phyloP scores from a whole-genome alignment of 2,329 filamentous ascomycete species.

The Epichloe typhina region DNA sequence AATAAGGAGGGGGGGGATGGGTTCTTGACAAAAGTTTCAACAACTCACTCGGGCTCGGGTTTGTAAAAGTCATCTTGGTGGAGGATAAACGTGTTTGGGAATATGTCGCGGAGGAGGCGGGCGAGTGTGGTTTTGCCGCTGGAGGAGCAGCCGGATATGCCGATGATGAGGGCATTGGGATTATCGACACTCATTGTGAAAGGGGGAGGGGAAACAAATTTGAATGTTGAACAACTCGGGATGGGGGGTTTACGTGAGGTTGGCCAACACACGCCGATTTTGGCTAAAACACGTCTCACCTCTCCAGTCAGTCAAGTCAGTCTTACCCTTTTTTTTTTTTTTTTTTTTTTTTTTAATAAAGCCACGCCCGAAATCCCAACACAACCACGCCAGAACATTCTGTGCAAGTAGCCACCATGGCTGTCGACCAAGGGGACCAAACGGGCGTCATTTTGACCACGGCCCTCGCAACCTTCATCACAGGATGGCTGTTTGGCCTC shows the following conservation, averaged over 20 bases:
- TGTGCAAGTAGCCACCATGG: background rate
- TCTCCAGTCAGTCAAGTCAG: too few species aligned
- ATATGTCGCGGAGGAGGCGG: conserved; percentile 68
- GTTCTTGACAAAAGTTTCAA: background rate
- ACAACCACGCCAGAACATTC: too few species aligned
- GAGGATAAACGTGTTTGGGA: conserved; percentile 66
- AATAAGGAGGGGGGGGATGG: background rate
- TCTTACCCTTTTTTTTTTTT: too few species aligned
- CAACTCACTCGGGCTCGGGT: conserved; percentile 53
- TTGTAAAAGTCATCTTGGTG: conserved; percentile 96
- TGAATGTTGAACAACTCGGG: background rate
- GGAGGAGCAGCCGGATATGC: conserved; percentile 79
- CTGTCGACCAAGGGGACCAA: conserved; percentile 17
- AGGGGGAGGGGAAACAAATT: too few species aligned
- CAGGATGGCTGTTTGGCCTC: conserved; percentile 71
- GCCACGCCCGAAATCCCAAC: too few species aligned
- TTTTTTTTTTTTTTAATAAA: too few species aligned
- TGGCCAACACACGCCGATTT: too few species aligned
- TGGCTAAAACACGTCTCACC: too few species aligned
- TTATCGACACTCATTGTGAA: conserved; percentile 16
- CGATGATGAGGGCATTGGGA: conserved; percentile 50
- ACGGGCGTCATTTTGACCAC: conserved; percentile 57
- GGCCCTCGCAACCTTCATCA: conserved; percentile 57
- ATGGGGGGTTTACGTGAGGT: too few species aligned
- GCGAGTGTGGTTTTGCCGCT: conserved; percentile 93